Base-by-base conservation (phyloP, 305 asterid genomes). In the Fraxinus nigra region DNA sequence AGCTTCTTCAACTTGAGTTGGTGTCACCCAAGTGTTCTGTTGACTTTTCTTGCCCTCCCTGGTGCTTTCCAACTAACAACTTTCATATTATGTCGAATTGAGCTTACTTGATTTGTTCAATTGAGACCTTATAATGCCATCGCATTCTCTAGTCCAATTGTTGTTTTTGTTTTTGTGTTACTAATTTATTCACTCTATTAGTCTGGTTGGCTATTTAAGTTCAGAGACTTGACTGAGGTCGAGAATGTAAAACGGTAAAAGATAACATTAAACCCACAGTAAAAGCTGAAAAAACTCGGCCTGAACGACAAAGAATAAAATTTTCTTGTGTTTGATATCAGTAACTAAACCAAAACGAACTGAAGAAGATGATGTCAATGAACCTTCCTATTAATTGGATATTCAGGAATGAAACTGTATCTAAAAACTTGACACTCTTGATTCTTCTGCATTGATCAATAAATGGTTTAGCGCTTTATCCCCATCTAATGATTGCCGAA, bases 401-500 rank as follows among this genome's bases (percentile, higher is more conserved):
- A 59, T 34, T 9, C 72, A 63, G 38, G 38, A 24, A 74, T 8
- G 37, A 78, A 38, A 33, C 51, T 4, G 63, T 56, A 76, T 40
- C 77, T 20, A 79, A 82, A 81, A 81, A 43, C 77, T 77, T 78
- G 33, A 38, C 43, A 11, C 35, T 22, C 30, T 8, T 79, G 20
- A 51, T 51, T 14, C 63, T 51, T 51, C 63, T 22, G 51, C 73
- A 61, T 9, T 24, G 76, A 79, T 5, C 63, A n/a, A 40, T 14
- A 16, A 4, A 51, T 51, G 22, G 63, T 4, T 61, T 20, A 61
- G 72, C 32, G 3, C 35, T 82, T 92, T 88, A 92, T 22, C 94
- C 94, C 99, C 98, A 96, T 88, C 98, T 89, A 59, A 96, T 38
- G 72, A 96, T 92, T 48, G 97, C 97, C 5, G 98, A 96, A 13